Evolutionary conservation across 2,329 filamentous ascomycete genomes (phyloP).

Genomic region (Fusarium denticulatum): DNA sequence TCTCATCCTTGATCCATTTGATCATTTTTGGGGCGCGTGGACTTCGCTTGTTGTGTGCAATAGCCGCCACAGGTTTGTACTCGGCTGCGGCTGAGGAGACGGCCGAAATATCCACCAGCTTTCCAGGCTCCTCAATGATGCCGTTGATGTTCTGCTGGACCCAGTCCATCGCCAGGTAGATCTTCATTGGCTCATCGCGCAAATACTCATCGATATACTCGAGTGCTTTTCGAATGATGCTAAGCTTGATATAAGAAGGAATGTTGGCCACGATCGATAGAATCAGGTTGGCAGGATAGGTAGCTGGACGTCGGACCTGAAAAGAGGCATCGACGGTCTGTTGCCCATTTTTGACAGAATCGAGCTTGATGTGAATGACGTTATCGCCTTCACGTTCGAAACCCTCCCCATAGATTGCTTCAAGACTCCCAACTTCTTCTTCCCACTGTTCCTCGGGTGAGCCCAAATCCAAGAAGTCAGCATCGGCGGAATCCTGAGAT

Average conservation of each 20-base stretch:
- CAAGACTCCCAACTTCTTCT: constrained; percentile 84
- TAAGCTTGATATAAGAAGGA: constrained; percentile 93
- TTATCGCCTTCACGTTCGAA: constrained; percentile 70
- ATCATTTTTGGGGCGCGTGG: constrained; percentile 67
- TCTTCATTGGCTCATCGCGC: constrained; percentile 84
- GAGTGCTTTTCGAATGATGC: constrained; percentile 81
- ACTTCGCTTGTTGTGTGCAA: constrained; percentile 43
- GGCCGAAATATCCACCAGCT: constrained; percentile 83
- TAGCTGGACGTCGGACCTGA: constrained; percentile 76
- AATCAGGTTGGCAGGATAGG: constrained; percentile 78
- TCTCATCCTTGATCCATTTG: constrained; percentile 68
- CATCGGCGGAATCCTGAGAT: constrained; percentile 30
- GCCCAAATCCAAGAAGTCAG: constrained; percentile 58
- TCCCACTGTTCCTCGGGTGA: constrained; percentile 76
- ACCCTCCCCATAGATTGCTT: constrained; percentile 84
- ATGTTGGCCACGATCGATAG: constrained; percentile 76
- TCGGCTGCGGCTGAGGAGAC: constrained; percentile 75
- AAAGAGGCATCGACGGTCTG: constrained; percentile 63
- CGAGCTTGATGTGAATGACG: constrained; percentile 76
- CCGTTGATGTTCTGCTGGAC: constrained; percentile 82
- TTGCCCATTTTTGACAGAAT: constrained; percentile 62
- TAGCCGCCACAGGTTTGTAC: constrained; percentile 49
- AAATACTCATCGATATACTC: constrained; percentile 76
- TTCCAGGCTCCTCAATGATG: constrained; percentile 88
- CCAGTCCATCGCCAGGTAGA: constrained; percentile 92